Evolutionary conservation across 108 stramenopile genomes (phyloP).

Genomic region (Cyclotella sp.): DNA sequence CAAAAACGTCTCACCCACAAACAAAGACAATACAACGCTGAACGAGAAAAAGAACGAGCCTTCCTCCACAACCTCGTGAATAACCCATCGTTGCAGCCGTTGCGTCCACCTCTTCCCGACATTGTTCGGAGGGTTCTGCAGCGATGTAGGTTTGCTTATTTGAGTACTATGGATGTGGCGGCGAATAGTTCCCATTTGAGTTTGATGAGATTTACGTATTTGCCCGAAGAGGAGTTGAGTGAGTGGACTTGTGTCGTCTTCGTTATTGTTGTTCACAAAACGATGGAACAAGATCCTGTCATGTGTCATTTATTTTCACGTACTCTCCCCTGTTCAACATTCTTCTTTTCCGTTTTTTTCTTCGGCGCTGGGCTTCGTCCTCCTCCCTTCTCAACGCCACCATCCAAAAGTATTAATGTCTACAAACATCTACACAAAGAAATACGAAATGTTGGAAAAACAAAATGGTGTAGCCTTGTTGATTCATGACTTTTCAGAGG

Average conservation of each 20-base stretch:
- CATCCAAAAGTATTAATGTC: slow-evolving; percentile 43
- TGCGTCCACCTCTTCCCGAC: slow-evolving; percentile 64
- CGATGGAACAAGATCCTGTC: background rate
- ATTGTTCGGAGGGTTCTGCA: slow-evolving; percentile 52
- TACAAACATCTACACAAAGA: slow-evolving; percentile 67
- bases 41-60: slow-evolving; percentile 46
- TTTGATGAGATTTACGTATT: slow-evolving; percentile 72
- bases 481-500: slow-evolving; percentile 63
- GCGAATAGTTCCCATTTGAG: slow-evolving; percentile 51
- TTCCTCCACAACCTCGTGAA: slow-evolving; percentile 33
- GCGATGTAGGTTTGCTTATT: slow-evolving; percentile 62
- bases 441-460: slow-evolving; percentile 64
- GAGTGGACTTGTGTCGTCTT: background rate
- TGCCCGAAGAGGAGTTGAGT: slow-evolving; percentile 50
- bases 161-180: slow-evolving; percentile 60
- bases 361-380: no score
- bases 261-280: background rate
- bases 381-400: no score
- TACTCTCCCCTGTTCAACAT: background rate
- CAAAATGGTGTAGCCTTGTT: slow-evolving; percentile 62
- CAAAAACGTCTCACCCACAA: slow-evolving; percentile 25
- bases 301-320: no score
- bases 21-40: slow-evolving; percentile 21
- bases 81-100: slow-evolving; percentile 27
- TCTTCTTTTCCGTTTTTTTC: background rate